Conservation (phyloP, 768 basidiomycete genomes). For the Leccinum pellstonianum region DNA sequence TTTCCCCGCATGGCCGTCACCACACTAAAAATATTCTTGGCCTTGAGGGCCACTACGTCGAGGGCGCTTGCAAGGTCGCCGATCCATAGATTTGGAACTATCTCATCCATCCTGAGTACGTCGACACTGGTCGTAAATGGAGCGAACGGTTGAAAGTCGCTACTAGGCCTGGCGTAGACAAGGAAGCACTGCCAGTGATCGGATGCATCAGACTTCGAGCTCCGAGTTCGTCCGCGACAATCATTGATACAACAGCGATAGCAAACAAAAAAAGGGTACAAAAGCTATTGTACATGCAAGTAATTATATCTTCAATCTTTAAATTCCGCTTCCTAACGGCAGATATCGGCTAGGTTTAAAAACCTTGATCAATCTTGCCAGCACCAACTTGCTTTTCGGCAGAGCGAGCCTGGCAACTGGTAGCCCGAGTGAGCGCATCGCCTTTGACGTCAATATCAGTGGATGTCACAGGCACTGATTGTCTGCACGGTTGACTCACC, state of each 20-base stretch:
- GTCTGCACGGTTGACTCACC: conserved; percentile 9
- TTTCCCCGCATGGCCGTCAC: conserved; percentile 71
- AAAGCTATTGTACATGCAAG: background rate
- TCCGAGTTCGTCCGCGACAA: background rate
- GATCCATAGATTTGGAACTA: conserved; percentile 81
- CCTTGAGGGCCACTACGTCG: conserved; percentile 57
- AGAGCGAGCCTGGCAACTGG: background rate
- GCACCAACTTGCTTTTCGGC: conserved; percentile 15
- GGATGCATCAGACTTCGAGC: background rate
- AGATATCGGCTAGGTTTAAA: background rate
- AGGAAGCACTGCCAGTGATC: background rate
- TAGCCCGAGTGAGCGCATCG: background rate
- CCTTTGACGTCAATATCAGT: conserved; percentile 3
- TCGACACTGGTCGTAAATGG: background rate
- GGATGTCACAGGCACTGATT: background rate
- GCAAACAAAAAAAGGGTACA: background rate
- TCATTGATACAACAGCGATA: background rate
- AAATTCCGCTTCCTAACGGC: background rate
- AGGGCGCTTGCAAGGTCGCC: conserved; percentile 74
- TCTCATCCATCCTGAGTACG: conserved; percentile 61
- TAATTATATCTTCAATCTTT: background rate
- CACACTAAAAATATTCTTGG: conserved; percentile 74
- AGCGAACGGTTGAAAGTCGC: background rate
- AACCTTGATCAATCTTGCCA: conserved; percentile 14
- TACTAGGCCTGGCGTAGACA: conserved; percentile 2